phyloP scores from a whole-genome alignment of 2,329 filamentous ascomycete species.

The Aspergillus texensis region DNA sequence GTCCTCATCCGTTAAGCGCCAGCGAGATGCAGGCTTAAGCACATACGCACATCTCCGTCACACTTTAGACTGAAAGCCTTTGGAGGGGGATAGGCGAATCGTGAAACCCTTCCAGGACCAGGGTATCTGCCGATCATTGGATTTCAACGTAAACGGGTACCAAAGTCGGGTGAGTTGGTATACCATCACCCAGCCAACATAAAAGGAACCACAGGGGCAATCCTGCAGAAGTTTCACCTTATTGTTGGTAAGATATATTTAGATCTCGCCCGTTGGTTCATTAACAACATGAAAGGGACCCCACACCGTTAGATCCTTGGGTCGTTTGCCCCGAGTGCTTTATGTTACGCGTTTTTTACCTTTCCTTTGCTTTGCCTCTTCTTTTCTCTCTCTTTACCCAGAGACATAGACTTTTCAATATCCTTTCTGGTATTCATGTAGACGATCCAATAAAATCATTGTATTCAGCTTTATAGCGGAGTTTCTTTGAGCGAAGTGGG shows the following conservation, averaged over 20 bases:
- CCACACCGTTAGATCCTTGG: not conserved
- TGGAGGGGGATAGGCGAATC: conserved; percentile 9
- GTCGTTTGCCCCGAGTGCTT: not conserved
- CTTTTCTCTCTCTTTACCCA: not conserved
- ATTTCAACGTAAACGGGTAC: not conserved
- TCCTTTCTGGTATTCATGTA: not conserved
- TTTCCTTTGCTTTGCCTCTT: not conserved
- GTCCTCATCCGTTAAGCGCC: conserved; percentile 21
- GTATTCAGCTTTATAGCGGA: not conserved
- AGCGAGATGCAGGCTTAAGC: conserved; percentile 18
- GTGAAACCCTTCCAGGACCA: not conserved
- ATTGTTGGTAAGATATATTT: not conserved
- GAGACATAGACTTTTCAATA: not conserved
- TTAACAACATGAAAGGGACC: not conserved
- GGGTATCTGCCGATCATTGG: not conserved
- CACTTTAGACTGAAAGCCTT: conserved; percentile 14
- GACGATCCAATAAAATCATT: not conserved
- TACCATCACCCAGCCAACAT: not conserved
- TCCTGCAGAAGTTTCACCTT: not conserved
- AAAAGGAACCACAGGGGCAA: not conserved
- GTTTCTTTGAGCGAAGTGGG: not conserved
- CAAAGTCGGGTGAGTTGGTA: not conserved
- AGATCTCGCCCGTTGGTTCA: not conserved
- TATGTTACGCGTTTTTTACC: not conserved
- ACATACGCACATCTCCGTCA: conserved; percentile 15